Evolutionary conservation across 2,329 filamentous ascomycete species (phyloP).

Genomic region (Alternaria ventricosa): DNA sequence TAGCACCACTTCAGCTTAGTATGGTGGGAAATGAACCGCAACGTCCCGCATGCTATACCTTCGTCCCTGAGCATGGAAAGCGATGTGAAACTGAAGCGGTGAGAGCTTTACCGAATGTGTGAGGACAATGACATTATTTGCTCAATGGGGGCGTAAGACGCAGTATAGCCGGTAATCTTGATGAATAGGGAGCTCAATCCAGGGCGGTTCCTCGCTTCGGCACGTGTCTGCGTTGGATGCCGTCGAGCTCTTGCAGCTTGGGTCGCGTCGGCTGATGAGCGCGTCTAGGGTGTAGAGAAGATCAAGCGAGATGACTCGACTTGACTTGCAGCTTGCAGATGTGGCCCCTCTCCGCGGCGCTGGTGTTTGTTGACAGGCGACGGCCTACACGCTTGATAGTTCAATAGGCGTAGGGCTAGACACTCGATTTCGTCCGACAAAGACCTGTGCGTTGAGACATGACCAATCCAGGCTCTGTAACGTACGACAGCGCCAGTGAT

Average conservation of each 20-base stretch:
- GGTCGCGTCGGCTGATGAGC: conserved; percentile 16
- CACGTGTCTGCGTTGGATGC: conserved; percentile 7
- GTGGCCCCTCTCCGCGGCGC: conserved; percentile 5
- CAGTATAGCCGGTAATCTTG: conserved; percentile 24
- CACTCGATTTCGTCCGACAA: conserved; percentile 14
- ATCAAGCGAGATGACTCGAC: conserved; percentile 2
- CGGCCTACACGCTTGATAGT: conserved; percentile 15
- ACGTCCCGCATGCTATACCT: not conserved
- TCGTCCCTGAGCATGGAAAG: not conserved
- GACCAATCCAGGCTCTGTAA: conserved; percentile 25
- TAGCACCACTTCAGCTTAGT: conserved; percentile 4
- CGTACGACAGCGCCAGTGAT: conserved; percentile 12
- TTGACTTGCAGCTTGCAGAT: conserved; percentile 7
- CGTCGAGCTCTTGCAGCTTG: conserved; percentile 8
- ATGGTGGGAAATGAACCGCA: not conserved
- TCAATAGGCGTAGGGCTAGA: conserved; percentile 20
- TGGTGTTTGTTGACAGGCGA: conserved; percentile 2
- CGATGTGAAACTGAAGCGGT: conserved; percentile 26
- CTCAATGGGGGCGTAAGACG: conserved; percentile 10
- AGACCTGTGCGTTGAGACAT: conserved; percentile 34
- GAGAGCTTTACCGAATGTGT: conserved; percentile 30
- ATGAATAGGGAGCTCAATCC: not conserved
- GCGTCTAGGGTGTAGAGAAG: conserved; percentile 3
- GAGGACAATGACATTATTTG: conserved; percentile 6
- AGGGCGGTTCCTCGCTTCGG: conserved; percentile 1